These are phyloP conservation scores for Alternaria sp. DNA, from an alignment of 2,329 filamentous ascomycete genomes.

Conservation along the genomic window DNA sequence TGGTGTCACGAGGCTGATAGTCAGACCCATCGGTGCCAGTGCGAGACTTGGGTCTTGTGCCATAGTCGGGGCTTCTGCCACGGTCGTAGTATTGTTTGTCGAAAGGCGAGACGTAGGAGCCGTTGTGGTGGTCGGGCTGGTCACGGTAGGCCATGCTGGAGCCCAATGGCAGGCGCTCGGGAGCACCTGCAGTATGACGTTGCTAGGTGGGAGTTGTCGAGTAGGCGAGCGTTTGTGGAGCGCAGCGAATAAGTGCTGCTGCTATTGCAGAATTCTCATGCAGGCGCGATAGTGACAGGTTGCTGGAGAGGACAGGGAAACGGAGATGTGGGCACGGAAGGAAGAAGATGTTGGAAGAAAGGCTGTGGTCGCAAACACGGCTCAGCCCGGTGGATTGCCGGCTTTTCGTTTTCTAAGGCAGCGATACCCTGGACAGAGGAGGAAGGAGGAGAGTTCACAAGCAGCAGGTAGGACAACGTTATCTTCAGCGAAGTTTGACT, in stretches of 20 bases:
- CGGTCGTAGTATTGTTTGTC: constrained; percentile 38
- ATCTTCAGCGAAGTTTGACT: constrained; percentile 21
- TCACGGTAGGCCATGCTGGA: constrained; percentile 30
- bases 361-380: constrained; percentile 24
- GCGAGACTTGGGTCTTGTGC: constrained; percentile 30
- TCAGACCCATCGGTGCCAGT: constrained; percentile 47
- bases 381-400: constrained; percentile 27
- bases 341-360: constrained; percentile 8
- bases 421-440: constrained; percentile 16
- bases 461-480: constrained; percentile 13
- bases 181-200: constrained; percentile 30
- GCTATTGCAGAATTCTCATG: constrained; percentile 32
- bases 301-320: constrained; percentile 14
- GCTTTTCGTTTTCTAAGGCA: constrained; percentile 26
- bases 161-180: constrained; percentile 18
- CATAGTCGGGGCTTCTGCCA: constrained; percentile 37
- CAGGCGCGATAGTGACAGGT: constrained; percentile 22
- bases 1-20: constrained; percentile 26
- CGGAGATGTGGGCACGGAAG: constrained; percentile 9
- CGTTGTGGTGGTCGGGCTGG: constrained; percentile 27
- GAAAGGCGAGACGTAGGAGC: constrained; percentile 28
- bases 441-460: constrained; percentile 7
- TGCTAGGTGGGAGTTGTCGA: constrained; percentile 18
- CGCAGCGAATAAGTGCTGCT: constrained; percentile 34
- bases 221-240: constrained; percentile 19